These are phyloP conservation scores for Emiliania huxleyi DNA, from an alignment of 78 protist genomes.

Conservation along the genomic window DNA sequence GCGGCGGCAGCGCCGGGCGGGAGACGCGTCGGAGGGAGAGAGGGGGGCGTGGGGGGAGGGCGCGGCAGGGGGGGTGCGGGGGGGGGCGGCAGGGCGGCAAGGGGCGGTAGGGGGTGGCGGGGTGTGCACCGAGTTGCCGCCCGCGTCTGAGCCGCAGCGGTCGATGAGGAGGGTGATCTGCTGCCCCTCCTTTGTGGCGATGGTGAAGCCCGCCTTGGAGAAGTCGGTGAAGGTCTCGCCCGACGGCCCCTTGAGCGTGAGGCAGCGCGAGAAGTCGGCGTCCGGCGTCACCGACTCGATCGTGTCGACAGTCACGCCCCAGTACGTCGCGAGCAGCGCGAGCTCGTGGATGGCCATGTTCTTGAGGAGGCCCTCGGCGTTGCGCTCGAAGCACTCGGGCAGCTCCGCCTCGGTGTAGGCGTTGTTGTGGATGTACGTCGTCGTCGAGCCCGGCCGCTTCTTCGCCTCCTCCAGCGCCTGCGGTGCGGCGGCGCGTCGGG, in stretches of 20 bases:
- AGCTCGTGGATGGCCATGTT: constrained; percentile 26
- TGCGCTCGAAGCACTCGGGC: constrained; percentile 12
- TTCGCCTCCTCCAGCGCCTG: background rate
- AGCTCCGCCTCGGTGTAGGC: background rate
- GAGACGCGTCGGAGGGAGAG: too few species aligned
- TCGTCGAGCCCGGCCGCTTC: background rate
- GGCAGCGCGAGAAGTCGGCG: background rate
- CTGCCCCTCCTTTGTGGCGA: background rate
- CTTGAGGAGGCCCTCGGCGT: constrained; percentile 12
- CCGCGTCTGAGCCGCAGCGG: background rate
- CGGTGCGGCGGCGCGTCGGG: too few species aligned
- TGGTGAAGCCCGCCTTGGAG: background rate
- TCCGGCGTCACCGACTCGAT: background rate
- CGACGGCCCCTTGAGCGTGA: background rate
- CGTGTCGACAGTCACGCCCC: background rate
- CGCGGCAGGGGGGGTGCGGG: too few species aligned
- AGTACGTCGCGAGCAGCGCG: constrained; percentile 21
- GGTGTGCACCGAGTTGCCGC: constrained; percentile 10
- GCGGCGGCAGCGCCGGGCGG: too few species aligned
- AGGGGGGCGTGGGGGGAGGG: too few species aligned
- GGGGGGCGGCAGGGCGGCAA: too few species aligned
- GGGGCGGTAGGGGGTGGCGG: too few species aligned
- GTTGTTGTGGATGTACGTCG: background rate
- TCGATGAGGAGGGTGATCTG: background rate
- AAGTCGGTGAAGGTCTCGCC: constrained; percentile 16